Base-by-base conservation (phyloP, 2,329 filamentous ascomycete genomes). In the Aspergillus sp. region DNA sequence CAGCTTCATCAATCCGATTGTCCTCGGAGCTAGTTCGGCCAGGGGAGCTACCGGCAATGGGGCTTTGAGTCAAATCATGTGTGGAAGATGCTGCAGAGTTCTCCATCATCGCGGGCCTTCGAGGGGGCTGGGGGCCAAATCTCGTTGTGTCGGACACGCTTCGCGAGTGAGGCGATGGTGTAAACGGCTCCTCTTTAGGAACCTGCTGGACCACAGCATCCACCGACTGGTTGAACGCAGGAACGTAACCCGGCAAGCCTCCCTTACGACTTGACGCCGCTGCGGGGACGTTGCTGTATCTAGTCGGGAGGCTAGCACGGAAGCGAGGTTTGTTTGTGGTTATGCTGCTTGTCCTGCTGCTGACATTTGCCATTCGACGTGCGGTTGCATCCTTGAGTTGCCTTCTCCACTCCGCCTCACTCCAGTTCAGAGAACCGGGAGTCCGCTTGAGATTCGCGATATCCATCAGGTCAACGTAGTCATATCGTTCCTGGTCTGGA, bases 381-480 rank as follows among this genome's bases (percentile, higher is more conserved):
- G 89, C 86, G 0, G 93, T 97, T 45, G 93, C 79, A 58, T 97
- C 92, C 76, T 97, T 98, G 71, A 99, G 77, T 68, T 89, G 86
- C 70, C 87, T 89, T 64, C 93, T 86, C 95, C 95, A 99, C 64
- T 97, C 90, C 22, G 87, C 83, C 75, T 98, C 95, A 45, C 81
- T 87, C 92, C 93, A 97, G 22, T 76, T 80, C 19, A 84, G 78
- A 72, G 89, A 96, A 19, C 89, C 90, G 3, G 91, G 84, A 3
- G 88, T 88, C 61, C 89, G 82, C 60, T 99, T 92, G 42, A 98
- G 78, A 53, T 83, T 83, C 4, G 88, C 87, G 15, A 98, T 90
- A 70, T 99, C 95, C 56, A 93, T 77, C 37, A 92, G 86, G 68
- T 98, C 95, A 24, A 99, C 78, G 68, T 98, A 98, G 0, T 93